Conservation (phyloP, 2,329 filamentous ascomycete species). For the Amylocarpus encephaloides region DNA sequence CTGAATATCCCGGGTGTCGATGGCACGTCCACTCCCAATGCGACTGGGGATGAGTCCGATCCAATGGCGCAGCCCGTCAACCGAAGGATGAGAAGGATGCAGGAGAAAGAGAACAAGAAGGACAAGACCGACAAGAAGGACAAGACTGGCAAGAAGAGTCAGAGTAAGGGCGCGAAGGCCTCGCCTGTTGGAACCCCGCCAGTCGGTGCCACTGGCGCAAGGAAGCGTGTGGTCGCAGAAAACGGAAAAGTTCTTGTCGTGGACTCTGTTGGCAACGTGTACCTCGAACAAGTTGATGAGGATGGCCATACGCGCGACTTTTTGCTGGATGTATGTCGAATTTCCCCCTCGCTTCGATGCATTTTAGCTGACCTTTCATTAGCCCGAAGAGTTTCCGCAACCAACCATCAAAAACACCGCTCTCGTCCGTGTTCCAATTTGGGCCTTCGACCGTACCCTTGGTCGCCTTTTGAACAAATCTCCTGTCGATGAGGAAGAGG, state of each 20-base stretch:
- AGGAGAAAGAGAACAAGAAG: conserved; percentile 77
- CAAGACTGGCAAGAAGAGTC: conserved; percentile 46
- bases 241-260: conserved; percentile 95
- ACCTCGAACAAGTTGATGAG: conserved; percentile 84
- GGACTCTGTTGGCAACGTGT: conserved; percentile 86
- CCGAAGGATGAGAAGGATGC: conserved; percentile 78
- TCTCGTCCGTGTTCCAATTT: conserved; percentile 71
- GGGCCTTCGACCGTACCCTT: conserved; percentile 54
- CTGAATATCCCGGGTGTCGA: conserved; percentile 64
- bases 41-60: conserved; percentile 42
- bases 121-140: conserved; percentile 54
- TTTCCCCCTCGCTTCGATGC: conserved; percentile 8
- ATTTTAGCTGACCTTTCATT: conserved; percentile 14
- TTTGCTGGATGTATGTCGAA: conserved; percentile 70
- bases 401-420: conserved; percentile 80
- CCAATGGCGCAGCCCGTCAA: conserved; percentile 57
- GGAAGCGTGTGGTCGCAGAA: conserved; percentile 84
- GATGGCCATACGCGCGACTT: conserved; percentile 79
- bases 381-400: conserved; percentile 72
- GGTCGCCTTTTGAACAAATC: conserved; percentile 42
- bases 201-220: conserved; percentile 63
- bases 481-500: conserved; percentile 33
- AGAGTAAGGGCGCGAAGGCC: conserved; percentile 38
- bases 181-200: conserved; percentile 32
- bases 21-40: conserved; percentile 38